Percentiles rank a stretch among this genome's conserved stretches.
Conservation (phyloP, 1,284 basidiomycete genomes). For the Puccinia novopanici region DNA sequence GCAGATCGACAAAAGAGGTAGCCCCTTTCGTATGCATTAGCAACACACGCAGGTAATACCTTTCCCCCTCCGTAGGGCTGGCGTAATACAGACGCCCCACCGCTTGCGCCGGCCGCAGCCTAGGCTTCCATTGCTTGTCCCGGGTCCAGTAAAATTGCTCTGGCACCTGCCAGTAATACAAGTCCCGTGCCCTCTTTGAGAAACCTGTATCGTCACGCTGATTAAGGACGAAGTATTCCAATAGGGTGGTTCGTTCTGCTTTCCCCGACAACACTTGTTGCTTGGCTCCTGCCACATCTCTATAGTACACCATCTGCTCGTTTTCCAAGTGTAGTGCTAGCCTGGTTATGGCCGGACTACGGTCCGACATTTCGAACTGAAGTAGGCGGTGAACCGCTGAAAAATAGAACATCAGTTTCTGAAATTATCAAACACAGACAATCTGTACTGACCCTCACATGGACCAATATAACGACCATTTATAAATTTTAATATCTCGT, state of each 20-base stretch:
- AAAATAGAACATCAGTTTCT: not conserved
- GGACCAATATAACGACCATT: conserved; percentile 3
- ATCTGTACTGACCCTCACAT: not conserved
- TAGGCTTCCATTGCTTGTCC: not conserved
- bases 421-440: not conserved
- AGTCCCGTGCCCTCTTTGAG: not conserved
- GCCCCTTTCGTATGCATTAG: not conserved
- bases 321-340: conserved; percentile 1
- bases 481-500: not conserved
- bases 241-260: not conserved
- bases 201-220: not conserved
- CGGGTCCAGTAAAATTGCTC: not conserved
- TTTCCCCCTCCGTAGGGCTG: not conserved
- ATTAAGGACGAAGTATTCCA: not conserved
- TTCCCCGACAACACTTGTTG: not conserved
- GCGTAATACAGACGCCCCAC: not conserved
- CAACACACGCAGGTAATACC: not conserved
- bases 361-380: not conserved
- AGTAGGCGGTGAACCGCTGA: conserved; percentile 3
- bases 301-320: not conserved
- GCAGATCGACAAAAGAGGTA: not conserved
- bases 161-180: not conserved
- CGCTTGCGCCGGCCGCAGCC: not conserved
- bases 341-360: too few species aligned
- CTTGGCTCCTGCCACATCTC: not conserved